These are phyloP conservation scores for Epichloe bromicola DNA, from an alignment of 2,329 filamentous ascomycete genomes.

Conservation along the genomic window DNA sequence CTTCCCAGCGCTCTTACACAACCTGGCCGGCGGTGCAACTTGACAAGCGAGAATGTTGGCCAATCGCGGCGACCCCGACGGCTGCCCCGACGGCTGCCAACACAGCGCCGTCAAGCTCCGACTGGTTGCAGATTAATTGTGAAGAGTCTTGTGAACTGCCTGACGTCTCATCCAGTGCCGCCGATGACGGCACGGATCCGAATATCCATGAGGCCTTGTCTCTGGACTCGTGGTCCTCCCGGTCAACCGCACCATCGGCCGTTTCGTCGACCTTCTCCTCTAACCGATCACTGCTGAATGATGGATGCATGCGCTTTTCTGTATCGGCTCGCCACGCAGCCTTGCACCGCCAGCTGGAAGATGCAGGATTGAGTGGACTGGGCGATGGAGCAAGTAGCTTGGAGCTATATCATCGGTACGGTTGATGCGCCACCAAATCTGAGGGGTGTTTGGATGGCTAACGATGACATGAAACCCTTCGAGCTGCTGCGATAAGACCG, in stretches of 20 bases:
- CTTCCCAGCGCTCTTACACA: not conserved
- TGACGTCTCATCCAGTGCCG: not conserved
- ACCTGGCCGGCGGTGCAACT: not conserved
- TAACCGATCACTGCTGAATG: not conserved
- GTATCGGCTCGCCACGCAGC: not conserved
- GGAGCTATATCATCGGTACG: slow-evolving; percentile 5
- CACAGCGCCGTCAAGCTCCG: not conserved
- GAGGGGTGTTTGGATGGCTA: not conserved
- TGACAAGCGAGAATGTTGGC: not conserved
- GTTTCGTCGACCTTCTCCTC: slow-evolving; percentile 2
- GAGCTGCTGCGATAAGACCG: not conserved
- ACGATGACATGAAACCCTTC: no score
- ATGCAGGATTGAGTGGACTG: slow-evolving; percentile 5
- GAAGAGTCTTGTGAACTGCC: not conserved
- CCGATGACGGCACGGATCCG: not conserved
- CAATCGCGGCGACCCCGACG: not conserved
- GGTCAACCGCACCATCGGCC: not conserved
- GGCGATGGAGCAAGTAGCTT: not conserved
- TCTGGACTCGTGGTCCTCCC: not conserved
- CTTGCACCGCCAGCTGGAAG: slow-evolving; percentile 4
- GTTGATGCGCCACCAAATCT: not conserved
- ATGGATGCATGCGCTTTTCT: not conserved
- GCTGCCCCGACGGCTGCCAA: not conserved
- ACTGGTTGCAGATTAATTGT: not conserved
- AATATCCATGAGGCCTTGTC: not conserved